Conservation (phyloP, 2,329 filamentous ascomycete species). For the Pseudogymnoascus sp. region DNA sequence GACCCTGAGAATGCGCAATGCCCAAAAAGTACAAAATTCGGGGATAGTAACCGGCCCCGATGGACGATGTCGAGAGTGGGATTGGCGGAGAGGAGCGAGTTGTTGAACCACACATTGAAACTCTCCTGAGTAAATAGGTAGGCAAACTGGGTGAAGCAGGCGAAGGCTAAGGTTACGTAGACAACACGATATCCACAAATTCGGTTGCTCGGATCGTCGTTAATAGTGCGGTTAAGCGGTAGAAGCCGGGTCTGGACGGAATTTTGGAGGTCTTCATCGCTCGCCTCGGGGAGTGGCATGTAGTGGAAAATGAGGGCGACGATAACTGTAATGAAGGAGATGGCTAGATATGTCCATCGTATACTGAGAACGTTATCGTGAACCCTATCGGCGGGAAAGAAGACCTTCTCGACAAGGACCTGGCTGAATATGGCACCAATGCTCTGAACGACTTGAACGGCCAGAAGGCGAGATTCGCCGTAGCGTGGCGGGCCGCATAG, state of each 20-base stretch:
- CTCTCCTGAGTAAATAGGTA: conserved; percentile 70
- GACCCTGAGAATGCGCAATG: conserved; percentile 43
- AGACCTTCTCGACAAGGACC: conserved; percentile 63
- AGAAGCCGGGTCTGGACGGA: conserved; percentile 58
- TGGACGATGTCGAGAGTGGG: conserved; percentile 29
- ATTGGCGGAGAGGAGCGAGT: conserved; percentile 36
- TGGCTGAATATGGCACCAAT: conserved; percentile 66
- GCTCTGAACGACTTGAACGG: conserved; percentile 68
- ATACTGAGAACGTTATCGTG: conserved; percentile 54
- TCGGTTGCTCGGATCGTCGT: conserved; percentile 62
- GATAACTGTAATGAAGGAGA: conserved; percentile 62
- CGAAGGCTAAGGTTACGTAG: conserved; percentile 52
- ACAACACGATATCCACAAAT: conserved; percentile 47
- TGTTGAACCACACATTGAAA: conserved; percentile 55
- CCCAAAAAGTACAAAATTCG: conserved; percentile 38
- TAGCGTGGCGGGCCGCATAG: conserved; percentile 68
- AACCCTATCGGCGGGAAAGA: conserved; percentile 42
- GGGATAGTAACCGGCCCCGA: conserved; percentile 26
- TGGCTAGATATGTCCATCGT: conserved; percentile 73
- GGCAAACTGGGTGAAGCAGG: conserved; percentile 67
- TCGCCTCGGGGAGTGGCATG: conserved; percentile 53
- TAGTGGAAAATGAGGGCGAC: conserved; percentile 60
- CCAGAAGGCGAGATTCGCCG: conserved; percentile 64
- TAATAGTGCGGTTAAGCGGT: conserved; percentile 61
- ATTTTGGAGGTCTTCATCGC: conserved; percentile 31